A percentile compares a stretch with the other conserved stretches of the same genome.
Evolutionary conservation across 495 filamentous ascomycete genomes (phyloP).

Genomic region (Penicillium ochrochloron): DNA sequence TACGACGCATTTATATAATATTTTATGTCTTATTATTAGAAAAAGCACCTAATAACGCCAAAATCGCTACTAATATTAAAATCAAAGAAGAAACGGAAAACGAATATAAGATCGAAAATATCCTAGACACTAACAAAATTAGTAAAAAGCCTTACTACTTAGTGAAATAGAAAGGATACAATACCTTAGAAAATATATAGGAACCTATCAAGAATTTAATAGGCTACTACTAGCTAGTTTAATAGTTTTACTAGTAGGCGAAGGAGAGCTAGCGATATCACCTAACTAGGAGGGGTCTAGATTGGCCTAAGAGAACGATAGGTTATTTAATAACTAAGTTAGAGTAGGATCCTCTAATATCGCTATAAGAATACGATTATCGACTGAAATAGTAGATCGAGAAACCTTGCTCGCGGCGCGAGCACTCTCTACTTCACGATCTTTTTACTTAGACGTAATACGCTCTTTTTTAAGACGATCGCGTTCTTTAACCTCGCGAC

Average conservation of each 20-base stretch:
- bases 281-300: no score
- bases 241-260: neutral
- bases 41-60: conserved; percentile 8
- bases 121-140: neutral
- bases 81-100: conserved; percentile 15
- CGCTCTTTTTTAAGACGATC: no score
- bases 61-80: conserved; percentile 15
- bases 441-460: no score
- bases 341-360: no score
- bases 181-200: conserved; percentile 19
- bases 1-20: conserved; percentile 6
- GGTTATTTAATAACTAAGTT: no score
- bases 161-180: conserved; percentile 13
- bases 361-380: no score
- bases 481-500: no score
- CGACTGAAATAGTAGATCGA: no score
- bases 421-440: no score
- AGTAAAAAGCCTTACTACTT: conserved; percentile 9
- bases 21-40: conserved; percentile 20
- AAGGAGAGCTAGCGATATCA: no score
- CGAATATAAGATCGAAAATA: conserved; percentile 11
- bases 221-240: conserved; percentile 14
- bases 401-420: no score
- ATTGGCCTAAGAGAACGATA: no score
- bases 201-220: conserved; percentile 18